phyloP scores from a whole-genome alignment of 78 protist genomes.

The Pelomyxa schiedti region DNA sequence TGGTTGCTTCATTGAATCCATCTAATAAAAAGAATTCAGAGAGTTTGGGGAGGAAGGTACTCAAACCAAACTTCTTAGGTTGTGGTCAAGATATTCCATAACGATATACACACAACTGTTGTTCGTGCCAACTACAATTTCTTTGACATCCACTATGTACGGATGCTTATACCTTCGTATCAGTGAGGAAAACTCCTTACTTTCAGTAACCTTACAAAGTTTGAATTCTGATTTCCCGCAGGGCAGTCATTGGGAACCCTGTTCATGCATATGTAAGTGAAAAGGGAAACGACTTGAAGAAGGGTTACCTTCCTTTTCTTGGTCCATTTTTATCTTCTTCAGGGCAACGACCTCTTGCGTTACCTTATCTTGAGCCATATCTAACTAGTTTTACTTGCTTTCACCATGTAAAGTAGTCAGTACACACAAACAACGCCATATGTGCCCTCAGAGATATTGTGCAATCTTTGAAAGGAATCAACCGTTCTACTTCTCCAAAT shows the following conservation, averaged over 20 bases:
- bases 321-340: constrained; percentile 88
- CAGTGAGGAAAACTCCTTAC: no score
- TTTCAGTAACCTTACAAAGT: no score
- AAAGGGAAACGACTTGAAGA: no score
- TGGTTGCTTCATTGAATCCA: background rate
- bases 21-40: background rate
- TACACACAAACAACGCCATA: constrained; percentile 92
- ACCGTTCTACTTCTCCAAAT: no score
- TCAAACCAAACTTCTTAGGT: constrained; percentile 29
- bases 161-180: constrained; percentile 83
- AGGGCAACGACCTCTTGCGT: constrained; percentile 84
- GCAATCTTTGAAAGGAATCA: no score
- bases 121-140: constrained; percentile 19
- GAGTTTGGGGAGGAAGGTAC: background rate
- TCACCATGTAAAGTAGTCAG: background rate
- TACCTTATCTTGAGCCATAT: constrained; percentile 74
- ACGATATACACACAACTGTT: constrained; percentile 34
- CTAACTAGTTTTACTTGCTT: background rate
- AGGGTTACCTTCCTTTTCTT: constrained; percentile 63
- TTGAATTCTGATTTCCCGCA: constrained; percentile 93
- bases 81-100: constrained; percentile 58
- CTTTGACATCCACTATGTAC: constrained; percentile 77
- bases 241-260: constrained; percentile 94
- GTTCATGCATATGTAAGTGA: no score
- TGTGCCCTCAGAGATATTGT: constrained; percentile 95